Evolutionary conservation across 2,329 filamentous ascomycete species (phyloP), one percentile per base, ranked within the genome.

Genomic region (Hypoxylon sp.): DNA sequence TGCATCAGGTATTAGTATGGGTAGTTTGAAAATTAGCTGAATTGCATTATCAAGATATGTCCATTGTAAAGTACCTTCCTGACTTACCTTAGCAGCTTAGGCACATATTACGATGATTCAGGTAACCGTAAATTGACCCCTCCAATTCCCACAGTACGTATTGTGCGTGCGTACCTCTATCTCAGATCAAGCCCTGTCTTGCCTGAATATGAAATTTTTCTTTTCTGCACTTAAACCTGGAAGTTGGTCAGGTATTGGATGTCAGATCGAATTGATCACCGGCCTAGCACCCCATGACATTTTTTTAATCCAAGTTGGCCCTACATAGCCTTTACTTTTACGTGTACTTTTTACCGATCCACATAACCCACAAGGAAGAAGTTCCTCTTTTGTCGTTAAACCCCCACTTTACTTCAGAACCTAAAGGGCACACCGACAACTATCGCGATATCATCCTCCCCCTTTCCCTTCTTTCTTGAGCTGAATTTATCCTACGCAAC

Each of bases 381-480:
- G 65, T 70, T 68, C 65, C 65, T 68, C 54, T 65, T 64, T 57
- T 55, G 65, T 68, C 50, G 9, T 44, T 17, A 8, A 8, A 48
- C 61, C 61, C 62, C 62, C 65, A 55, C 57, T 64, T 68, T 66
- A 33, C 35, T 48, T 55, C 5, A 65, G 55, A 53, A 65, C 68
- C 65, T 62, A 70, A 70, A 70, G 54, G 39, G 55, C 68, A 70
- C 68, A 70, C 68, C 68, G 68, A 70, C 62, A 70, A 70, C 65
- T n/a, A 70, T 70, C 68, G 65, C 68, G 68, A 70, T 68, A 70
- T 65, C 68, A 68, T 63, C 54, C 65, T 60, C 65, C 22, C 39
- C 44, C 59, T 17, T 56, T 61, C 37, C 51, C 57, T 47, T 58
- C 52, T 63, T 68, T 47, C 52, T 57, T 26, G 58, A 62, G 50